phyloP scores from a whole-genome alignment of 2,329 filamentous ascomycete species.

The Aspergillus hiratsukae region DNA sequence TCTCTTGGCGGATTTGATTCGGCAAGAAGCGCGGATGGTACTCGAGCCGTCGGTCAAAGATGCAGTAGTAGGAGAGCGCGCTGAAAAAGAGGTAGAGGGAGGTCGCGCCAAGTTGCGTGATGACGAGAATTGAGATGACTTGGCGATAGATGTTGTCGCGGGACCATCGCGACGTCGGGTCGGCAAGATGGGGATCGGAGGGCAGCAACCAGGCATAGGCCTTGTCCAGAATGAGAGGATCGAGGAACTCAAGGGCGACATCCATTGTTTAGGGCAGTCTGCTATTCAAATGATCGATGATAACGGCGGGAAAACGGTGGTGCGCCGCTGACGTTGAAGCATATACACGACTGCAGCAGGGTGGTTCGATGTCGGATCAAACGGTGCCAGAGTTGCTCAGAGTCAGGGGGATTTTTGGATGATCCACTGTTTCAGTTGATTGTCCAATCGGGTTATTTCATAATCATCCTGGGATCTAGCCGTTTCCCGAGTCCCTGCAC shows the following conservation, averaged over 20 bases:
- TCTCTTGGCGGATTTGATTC: conserved; percentile 76
- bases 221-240: background rate
- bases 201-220: conserved; percentile 1
- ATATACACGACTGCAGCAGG: no score
- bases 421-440: no score
- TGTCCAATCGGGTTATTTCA: no score
- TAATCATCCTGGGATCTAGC: no score
- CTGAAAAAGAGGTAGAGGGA: conserved; percentile 1
- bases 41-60: conserved; percentile 78
- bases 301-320: no score
- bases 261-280: background rate
- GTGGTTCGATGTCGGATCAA: no score
- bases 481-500: no score
- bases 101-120: background rate
- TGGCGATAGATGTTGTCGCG: conserved; percentile 1
- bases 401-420: no score
- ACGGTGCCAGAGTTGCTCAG: no score
- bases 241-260: background rate
- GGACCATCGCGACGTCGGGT: background rate
- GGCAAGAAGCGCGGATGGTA: conserved; percentile 81
- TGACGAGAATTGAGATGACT: background rate
- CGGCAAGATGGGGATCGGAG: background rate
- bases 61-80: conserved; percentile 65
- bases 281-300: background rate
- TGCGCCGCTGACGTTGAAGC: no score